Evolutionary conservation across 2,329 filamentous ascomycete species (phyloP).

Genomic region (Plenodomus biglobosus): DNA sequence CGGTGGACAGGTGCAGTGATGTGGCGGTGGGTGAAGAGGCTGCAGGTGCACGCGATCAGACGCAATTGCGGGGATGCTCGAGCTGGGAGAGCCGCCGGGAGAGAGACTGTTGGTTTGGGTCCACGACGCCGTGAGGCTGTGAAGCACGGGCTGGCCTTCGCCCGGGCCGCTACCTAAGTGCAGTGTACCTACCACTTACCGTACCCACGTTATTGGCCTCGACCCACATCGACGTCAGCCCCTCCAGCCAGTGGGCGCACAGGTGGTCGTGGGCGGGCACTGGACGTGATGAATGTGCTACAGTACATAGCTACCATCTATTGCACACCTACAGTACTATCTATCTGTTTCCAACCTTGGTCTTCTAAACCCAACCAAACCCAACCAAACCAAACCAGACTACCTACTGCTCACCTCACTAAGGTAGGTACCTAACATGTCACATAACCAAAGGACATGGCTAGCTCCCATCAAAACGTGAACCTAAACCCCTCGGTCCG

Average conservation of each 20-base stretch:
- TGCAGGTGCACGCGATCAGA: conserved; percentile 5
- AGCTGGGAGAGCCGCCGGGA: conserved; percentile 16
- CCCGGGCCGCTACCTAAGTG: no score
- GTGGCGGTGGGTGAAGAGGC: no score
- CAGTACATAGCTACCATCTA: background rate
- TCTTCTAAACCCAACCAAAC: no score
- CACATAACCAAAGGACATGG: no score
- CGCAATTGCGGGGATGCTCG: conserved; percentile 16
- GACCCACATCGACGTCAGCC: background rate
- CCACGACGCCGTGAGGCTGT: conserved; percentile 15
- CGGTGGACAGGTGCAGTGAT: background rate
- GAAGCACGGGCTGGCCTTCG: conserved; percentile 16
- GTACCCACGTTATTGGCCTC: conserved; percentile 1
- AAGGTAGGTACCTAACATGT: no score
- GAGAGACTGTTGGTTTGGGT: conserved; percentile 17
- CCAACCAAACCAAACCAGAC: no score
- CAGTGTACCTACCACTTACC: no score
- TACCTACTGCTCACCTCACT: no score
- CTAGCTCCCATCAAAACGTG: conserved; percentile 48
- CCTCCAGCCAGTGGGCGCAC: background rate
- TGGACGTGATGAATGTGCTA: background rate
- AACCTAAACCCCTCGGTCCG: conserved; percentile 51
- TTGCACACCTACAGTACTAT: no score
- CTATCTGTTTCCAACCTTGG: no score
- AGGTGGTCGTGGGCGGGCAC: no score